Conservation (phyloP, 495 filamentous ascomycete genomes). For the Glarea lozoyensis region DNA sequence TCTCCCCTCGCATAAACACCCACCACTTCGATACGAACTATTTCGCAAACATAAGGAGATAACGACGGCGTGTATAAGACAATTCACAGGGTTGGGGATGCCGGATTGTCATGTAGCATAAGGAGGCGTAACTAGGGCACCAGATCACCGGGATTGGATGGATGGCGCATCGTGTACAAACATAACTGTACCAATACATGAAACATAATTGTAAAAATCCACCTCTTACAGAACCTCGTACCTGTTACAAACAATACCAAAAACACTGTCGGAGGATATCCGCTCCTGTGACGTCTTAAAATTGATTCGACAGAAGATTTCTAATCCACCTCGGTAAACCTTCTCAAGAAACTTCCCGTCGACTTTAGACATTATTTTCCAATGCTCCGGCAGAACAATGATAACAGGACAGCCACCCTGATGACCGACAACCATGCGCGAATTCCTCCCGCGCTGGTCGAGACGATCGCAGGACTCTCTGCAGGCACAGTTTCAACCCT, state of each 20-base stretch:
- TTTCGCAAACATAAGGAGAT: neutral
- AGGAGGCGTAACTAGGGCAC: slow-evolving; percentile 5
- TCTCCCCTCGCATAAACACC: slow-evolving; percentile 54
- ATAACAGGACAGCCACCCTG: too few species aligned
- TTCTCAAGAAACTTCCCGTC: too few species aligned
- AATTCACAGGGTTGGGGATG: neutral
- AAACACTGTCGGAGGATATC: too few species aligned
- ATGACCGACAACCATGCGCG: slow-evolving; percentile 25
- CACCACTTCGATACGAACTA: neutral
- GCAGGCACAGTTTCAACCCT: slow-evolving; percentile 82
- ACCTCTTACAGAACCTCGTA: neutral
- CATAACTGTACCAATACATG: neutral
- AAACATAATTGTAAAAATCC: neutral
- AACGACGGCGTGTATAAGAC: neutral
- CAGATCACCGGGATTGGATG: too few species aligned
- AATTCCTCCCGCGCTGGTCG: slow-evolving; percentile 58
- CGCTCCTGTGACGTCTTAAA: too few species aligned
- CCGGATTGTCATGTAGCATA: slow-evolving; percentile 5
- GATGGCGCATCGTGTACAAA: too few species aligned
- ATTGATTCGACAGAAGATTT: too few species aligned
- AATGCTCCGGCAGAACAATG: too few species aligned
- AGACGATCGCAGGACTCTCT: slow-evolving; percentile 82
- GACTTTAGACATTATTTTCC: too few species aligned
- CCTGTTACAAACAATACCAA: too few species aligned
- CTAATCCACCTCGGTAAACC: too few species aligned